Evolutionary conservation across 2,329 filamentous ascomycete genomes (phyloP), one percentile per base, ranked within the genome.

Genomic region (Cladosporium sphaerospermum): DNA sequence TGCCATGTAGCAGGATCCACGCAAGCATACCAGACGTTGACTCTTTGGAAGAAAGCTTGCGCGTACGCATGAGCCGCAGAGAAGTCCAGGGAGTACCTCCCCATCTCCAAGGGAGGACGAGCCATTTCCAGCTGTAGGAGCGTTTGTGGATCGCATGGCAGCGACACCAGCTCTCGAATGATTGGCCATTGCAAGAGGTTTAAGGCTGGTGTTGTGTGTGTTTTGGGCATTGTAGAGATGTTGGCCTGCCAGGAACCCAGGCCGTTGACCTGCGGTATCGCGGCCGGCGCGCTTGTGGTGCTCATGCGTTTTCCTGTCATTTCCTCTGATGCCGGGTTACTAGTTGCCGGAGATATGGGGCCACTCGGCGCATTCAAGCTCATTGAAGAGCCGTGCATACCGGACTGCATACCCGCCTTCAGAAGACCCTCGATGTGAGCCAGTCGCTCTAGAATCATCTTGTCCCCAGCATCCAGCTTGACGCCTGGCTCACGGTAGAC

Each of bases 401-500:
- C 10, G n/a, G 13, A 9, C n/a, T 48, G 36, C 59, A 89, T 73
- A 59, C 75, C 86, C 58, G 84, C 83, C 66, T 91, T 86, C n/a
- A 93, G 76, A 42, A 93, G 73, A 47, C 78, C 85, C 69, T 93
- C 88, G 62, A 93, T 91, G 50, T 86, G 83, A 61, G 79, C 82
- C 34, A 93, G 75, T 53, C 86, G 84, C 66, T 92, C 88, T 36
- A 93, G 73, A 56, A 93, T 93, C 53, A 93, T 76, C 72, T 91
- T 92, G 74, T 92, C 88, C 59, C 88, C 88, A 34, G 88, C 87
- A 67, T 93, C 88, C 9, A 93, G 80, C 71, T 93, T 93, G 74
- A 92, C 88, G 2, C 88, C 88, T 6, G 88, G 88, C 67, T 93
- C 88, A 58, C 88, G 81, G 69, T 93, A 93, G 59, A 91, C 79